A percentile compares a stretch with the other conserved stretches of the same genome.
These are phyloP conservation scores for Sarcomyxa edulis DNA, from an alignment of 768 basidiomycete genomes.

Conservation along the genomic window DNA sequence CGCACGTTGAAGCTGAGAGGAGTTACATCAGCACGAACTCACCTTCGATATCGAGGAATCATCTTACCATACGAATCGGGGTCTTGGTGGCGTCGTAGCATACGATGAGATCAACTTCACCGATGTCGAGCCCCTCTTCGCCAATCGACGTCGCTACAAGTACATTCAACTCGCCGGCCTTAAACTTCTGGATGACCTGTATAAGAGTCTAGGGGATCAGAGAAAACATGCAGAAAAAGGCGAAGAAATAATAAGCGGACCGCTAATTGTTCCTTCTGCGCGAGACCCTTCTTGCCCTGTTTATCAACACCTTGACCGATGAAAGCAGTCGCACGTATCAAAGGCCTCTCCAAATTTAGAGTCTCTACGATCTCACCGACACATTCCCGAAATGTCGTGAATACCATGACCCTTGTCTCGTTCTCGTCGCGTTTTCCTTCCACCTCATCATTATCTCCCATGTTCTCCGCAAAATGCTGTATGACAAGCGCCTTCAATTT, in stretches of 20 bases:
- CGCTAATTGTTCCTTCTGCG: constrained; percentile 88
- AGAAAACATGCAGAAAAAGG: constrained; percentile 1
- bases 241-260: constrained; percentile 34
- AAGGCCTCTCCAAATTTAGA: constrained; percentile 68
- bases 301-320: constrained; percentile 89
- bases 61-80: constrained; percentile 87
- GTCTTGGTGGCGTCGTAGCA: constrained; percentile 98
- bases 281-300: constrained; percentile 80
- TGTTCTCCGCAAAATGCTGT: constrained; percentile 66
- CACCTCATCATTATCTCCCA: constrained; percentile 34
- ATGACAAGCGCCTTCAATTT: constrained; percentile 68
- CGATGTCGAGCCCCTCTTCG: constrained; percentile 97
- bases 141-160: constrained; percentile 96
- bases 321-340: constrained; percentile 81
- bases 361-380: constrained; percentile 88
- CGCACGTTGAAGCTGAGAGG: constrained; percentile 81
- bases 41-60: not conserved
- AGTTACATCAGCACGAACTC: constrained; percentile 5
- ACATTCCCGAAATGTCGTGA: constrained; percentile 83
- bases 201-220: constrained; percentile 8
- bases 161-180: constrained; percentile 82
- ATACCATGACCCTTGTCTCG: constrained; percentile 87
- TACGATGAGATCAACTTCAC: constrained; percentile 92
- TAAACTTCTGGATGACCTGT: constrained; percentile 85
- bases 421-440: constrained; percentile 29